Conservation (phyloP, 2,329 filamentous ascomycete genomes). For the Phialocephala subalpina region DNA sequence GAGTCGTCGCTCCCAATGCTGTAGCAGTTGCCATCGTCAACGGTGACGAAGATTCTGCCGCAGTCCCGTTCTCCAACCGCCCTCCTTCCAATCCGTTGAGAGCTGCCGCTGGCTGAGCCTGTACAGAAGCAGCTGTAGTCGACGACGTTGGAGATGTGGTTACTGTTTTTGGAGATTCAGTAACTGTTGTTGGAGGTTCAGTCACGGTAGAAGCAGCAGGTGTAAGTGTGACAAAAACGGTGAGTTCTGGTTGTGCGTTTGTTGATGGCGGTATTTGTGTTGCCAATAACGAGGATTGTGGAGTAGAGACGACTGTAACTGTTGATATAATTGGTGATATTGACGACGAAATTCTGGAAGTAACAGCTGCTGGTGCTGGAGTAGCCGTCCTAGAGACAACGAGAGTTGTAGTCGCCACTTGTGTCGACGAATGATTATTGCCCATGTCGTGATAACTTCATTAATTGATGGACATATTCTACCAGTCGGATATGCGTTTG, state of each 20-base stretch:
- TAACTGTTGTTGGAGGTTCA: neutral
- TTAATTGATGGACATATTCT: constrained; percentile 6
- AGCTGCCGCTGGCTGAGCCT: neutral
- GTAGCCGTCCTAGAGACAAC: neutral
- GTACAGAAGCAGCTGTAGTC: neutral
- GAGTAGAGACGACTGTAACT: neutral
- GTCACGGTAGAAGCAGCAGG: neutral
- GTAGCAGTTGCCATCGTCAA: neutral
- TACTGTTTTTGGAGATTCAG: neutral
- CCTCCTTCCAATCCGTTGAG: neutral
- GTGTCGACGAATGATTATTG: neutral
- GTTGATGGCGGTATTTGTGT: constrained; percentile 3
- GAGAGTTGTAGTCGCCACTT: neutral
- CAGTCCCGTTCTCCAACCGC: neutral
- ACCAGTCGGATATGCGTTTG: neutral
- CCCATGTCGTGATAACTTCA: constrained; percentile 6
- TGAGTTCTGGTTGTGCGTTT: neutral
- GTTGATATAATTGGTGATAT: neutral
- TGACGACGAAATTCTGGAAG: neutral
- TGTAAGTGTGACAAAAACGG: neutral
- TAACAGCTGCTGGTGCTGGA: neutral
- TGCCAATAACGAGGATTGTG: neutral
- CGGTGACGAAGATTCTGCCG: neutral
- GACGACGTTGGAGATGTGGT: neutral
- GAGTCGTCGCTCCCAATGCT: neutral